A percentile compares a stretch with the other conserved stretches of the same genome.
phyloP scores from a whole-genome alignment of 305 asterid species.

The Solanum aculeatissimum region DNA sequence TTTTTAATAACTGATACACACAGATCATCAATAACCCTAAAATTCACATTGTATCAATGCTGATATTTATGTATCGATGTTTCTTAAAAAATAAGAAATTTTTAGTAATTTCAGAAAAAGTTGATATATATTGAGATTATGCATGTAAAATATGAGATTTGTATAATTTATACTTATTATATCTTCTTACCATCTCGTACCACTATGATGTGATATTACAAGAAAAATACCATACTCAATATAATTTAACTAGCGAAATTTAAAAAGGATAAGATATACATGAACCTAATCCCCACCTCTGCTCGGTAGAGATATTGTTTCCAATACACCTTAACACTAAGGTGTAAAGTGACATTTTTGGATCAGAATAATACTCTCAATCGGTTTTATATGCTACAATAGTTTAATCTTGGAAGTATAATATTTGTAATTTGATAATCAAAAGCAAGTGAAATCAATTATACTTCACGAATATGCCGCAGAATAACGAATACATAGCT shows the following conservation, averaged over 20 bases:
- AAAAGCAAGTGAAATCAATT: background rate
- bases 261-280: background rate
- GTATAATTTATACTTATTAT: no score
- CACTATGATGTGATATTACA: background rate
- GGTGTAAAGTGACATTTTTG: background rate
- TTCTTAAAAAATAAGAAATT: no score
- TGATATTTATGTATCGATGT: no score
- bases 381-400: background rate
- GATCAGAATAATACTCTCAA: background rate
- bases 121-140: no score
- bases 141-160: no score
- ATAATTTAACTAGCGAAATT: no score
- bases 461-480: background rate
- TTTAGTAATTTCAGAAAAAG: no score
- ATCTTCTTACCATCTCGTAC: background rate
- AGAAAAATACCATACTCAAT: background rate
- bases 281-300: rapidly evolving
- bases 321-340: background rate
- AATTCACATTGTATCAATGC: no score
- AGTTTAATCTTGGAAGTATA: background rate
- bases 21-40: no score
- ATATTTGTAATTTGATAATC: background rate
- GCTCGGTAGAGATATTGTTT: background rate
- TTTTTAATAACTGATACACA: no score
- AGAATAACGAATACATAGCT: background rate